These are phyloP conservation scores for Neonectria ditissima DNA, from an alignment of 2,329 filamentous ascomycete species.

Conservation along the genomic window DNA sequence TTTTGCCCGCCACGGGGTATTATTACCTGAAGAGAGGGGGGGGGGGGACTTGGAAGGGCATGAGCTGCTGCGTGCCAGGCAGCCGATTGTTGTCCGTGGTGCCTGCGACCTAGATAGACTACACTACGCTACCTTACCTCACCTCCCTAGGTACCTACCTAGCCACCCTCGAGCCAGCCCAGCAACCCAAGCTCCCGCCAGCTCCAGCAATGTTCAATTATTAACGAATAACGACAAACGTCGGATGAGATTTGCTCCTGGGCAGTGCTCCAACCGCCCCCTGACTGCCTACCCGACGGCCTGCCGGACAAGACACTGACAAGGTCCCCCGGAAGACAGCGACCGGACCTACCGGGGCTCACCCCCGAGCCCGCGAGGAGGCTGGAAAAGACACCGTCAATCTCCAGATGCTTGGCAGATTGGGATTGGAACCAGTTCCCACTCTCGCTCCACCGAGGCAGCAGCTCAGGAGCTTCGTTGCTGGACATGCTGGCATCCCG, in stretches of 20 bases:
- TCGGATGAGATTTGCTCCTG: slow-evolving; percentile 24
- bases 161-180: slow-evolving; percentile 17
- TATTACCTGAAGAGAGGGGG: slow-evolving; percentile 7
- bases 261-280: slow-evolving; percentile 21
- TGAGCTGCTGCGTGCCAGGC: slow-evolving; percentile 11
- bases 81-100: slow-evolving; percentile 14
- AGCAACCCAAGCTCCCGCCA: not conserved
- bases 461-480: slow-evolving; percentile 2
- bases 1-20: slow-evolving; percentile 12
- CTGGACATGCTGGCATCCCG: slow-evolving; percentile 14
- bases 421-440: slow-evolving; percentile 33
- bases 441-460: slow-evolving; percentile 19
- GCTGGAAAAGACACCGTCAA: slow-evolving; percentile 40
- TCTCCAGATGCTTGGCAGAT: slow-evolving; percentile 42
- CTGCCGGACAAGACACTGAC: slow-evolving; percentile 8
- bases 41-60: slow-evolving; percentile 1
- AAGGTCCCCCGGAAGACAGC: slow-evolving; percentile 22
- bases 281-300: slow-evolving; percentile 19
- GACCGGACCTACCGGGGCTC: slow-evolving; percentile 28
- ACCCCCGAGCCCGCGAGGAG: slow-evolving; percentile 34
- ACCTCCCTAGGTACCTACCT: no score
- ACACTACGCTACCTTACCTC: not conserved
- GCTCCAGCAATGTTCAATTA: slow-evolving; percentile 10
- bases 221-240: slow-evolving; percentile 3
- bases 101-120: slow-evolving; percentile 3